Base-by-base conservation (phyloP, 2,329 filamentous ascomycete species). In the Trichoderma sp. region DNA sequence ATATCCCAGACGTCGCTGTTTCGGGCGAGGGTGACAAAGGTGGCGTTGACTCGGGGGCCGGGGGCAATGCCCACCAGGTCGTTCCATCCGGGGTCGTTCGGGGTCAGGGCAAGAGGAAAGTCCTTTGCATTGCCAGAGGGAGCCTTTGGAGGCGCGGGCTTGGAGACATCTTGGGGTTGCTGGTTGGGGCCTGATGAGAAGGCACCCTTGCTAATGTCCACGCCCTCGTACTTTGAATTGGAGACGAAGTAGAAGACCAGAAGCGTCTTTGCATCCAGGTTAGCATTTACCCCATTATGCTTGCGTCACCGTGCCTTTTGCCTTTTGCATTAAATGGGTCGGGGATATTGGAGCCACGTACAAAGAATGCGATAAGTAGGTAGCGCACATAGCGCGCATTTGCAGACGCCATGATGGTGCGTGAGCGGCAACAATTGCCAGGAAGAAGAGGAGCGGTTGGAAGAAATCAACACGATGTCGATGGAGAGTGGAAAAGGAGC, bases 1-100 rank as follows among this genome's bases (percentile, higher is more conserved):
- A 99, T 97, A 65, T 99, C 96, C 96, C 96, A 99, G 32, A 98
- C 85, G 79, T 99, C 96, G 70, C 86, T 88, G 84, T 99, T 99
- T 78, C 96, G 92, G 68, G 96, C 96, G 73, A 99, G 88, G 26
- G 95, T 97, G 68, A 99, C 94, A 79, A 99, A 99, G 12, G 96
- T 99, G 65, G 97, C 96, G 82, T 99, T 99, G 87, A 97, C 93
- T 78, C 93, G 92, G 73, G 90, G 89, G 66, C 92, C 92, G 12
- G 88, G 84, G 15, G 88, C 87, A 36, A 86, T 86, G 73, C 83
- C 81, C 57, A 83, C 74, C 50, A 89, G 80, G 68, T 87, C 83
- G 73, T 86, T 80, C 86, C 85, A 89, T 73, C 86, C 85, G 39
- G 83, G 79, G 68, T 88, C 86, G 67, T 82, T 82, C 32, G 87